Percentiles rank a stretch among this genome's conserved stretches.
Conservation (phyloP, 305 asterid genomes). For the Rubia peregrina region DNA sequence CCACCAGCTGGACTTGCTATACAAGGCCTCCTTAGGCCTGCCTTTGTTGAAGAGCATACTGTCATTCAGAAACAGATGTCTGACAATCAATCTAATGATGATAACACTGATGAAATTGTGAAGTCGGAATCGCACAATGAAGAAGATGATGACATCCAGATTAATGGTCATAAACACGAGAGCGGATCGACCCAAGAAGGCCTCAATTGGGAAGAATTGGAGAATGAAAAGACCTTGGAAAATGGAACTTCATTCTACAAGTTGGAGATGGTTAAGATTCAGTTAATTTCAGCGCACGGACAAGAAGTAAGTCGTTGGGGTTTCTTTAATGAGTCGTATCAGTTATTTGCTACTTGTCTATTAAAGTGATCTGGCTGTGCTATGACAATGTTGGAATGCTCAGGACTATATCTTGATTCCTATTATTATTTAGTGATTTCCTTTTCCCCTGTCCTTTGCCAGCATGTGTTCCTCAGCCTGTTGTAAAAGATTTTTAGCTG, state of each 20-base stretch:
- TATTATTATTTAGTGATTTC: background rate
- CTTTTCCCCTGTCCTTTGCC: background rate
- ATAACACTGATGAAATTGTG: constrained; percentile 27
- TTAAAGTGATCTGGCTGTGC: background rate
- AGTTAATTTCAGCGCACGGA: constrained; percentile 68
- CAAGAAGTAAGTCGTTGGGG: constrained; percentile 38
- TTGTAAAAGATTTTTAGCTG: background rate
- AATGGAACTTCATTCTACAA: constrained; percentile 86
- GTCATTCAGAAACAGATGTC: constrained; percentile 64
- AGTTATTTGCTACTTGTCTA: background rate
- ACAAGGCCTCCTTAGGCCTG: constrained; percentile 89
- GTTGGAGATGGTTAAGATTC: constrained; percentile 78
- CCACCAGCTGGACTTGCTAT: constrained; percentile 88
- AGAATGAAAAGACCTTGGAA: constrained; percentile 55
- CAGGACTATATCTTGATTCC: background rate
- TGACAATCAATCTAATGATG: constrained; percentile 34
- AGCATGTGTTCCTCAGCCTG: background rate
- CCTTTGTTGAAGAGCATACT: constrained; percentile 78
- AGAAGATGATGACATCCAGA: constrained; percentile 31
- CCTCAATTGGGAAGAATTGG: constrained; percentile 61
- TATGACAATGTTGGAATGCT: background rate
- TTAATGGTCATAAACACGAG: constrained; percentile 62
- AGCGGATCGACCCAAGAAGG: constrained; percentile 41
- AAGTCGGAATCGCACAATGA: constrained; percentile 33
- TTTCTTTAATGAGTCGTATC: background rate